These are phyloP conservation scores for Aspergillus fumigatiaffinis DNA, from an alignment of 2,329 filamentous ascomycete genomes.

Conservation along the genomic window DNA sequence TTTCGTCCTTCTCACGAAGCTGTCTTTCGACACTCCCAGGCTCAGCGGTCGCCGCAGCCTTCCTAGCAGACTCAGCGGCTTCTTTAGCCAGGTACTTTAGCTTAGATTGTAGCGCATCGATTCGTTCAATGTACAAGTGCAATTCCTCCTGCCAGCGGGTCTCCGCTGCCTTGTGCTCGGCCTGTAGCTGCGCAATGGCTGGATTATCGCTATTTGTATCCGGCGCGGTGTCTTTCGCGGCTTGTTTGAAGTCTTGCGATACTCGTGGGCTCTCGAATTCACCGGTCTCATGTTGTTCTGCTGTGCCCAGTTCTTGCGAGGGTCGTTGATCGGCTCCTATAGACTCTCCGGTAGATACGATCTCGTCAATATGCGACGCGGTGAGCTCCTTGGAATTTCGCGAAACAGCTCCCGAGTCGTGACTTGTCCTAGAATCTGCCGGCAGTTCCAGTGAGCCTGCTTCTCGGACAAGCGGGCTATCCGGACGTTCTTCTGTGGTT, in stretches of 20 bases:
- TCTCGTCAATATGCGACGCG: constrained; percentile 12
- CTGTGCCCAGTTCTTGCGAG: neutral
- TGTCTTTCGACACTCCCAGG: constrained; percentile 69
- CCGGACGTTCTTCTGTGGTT: constrained; percentile 19
- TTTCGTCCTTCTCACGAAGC: constrained; percentile 83
- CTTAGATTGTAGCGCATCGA: constrained; percentile 89
- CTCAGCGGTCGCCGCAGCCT: constrained; percentile 59
- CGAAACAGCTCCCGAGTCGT: constrained; percentile 23
- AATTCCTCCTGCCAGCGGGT: constrained; percentile 74
- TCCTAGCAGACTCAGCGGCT: constrained; percentile 70
- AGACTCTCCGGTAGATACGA: constrained; percentile 1
- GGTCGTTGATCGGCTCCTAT: neutral
- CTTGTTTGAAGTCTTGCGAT: constrained; percentile 14
- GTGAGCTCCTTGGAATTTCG: constrained; percentile 26
- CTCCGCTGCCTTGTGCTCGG: constrained; percentile 50
- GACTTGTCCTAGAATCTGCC: constrained; percentile 21
- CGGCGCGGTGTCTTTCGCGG: constrained; percentile 13
- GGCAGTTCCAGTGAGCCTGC: constrained; percentile 10
- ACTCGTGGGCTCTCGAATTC: constrained; percentile 6
- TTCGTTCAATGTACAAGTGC: constrained; percentile 77
- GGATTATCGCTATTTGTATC: constrained; percentile 37
- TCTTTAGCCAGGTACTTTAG: constrained; percentile 82
- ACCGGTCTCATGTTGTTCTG: neutral
- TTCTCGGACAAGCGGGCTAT: constrained; percentile 7
- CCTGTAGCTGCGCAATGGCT: constrained; percentile 47